These are phyloP conservation scores for Zalaria obscura DNA, from an alignment of 2,329 filamentous ascomycete species.

Conservation along the genomic window DNA sequence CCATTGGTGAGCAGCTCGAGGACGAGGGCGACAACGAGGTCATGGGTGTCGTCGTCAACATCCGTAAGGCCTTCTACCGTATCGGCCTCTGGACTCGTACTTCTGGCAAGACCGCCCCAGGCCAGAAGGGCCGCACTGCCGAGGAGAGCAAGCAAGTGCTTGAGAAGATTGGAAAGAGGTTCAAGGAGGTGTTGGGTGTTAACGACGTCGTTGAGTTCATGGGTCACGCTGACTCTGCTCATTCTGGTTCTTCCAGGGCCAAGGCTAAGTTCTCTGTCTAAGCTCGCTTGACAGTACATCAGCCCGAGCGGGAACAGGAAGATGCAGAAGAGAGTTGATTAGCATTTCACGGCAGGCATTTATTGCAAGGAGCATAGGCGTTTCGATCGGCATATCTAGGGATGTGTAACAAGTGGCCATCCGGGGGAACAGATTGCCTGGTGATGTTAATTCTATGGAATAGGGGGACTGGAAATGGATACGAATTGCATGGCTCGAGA, in stretches of 20 bases:
- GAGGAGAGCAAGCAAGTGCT: constrained; percentile 82
- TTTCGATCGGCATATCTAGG: constrained; percentile 7
- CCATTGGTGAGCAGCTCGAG: constrained; percentile 95
- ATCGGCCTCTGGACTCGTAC: constrained; percentile 96
- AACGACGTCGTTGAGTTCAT: constrained; percentile 83
- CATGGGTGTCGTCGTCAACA: constrained; percentile 98
- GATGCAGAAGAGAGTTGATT: not conserved
- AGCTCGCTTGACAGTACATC: constrained; percentile 1
- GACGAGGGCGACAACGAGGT: constrained; percentile 89
- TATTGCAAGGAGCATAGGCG: constrained; percentile 1
- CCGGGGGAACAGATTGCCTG: constrained; percentile 7
- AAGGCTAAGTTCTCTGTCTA: constrained; percentile 89
- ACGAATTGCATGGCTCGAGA: no score
- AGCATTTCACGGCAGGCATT: not conserved
- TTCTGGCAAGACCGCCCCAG: constrained; percentile 70
- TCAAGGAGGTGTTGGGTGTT: constrained; percentile 78
- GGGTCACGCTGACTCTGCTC: constrained; percentile 86
- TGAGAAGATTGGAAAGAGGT: constrained; percentile 68
- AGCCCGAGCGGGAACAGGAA: not conserved
- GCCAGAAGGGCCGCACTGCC: constrained; percentile 55
- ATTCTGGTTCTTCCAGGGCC: constrained; percentile 83
- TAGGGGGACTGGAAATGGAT: no score
- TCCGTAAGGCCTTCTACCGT: constrained; percentile 95
- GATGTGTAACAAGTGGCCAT: constrained; percentile 21
- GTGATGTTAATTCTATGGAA: no score